A percentile compares a stretch with the other conserved stretches of the same genome.
These are phyloP conservation scores for Lentinus tigrinus DNA, from an alignment of 768 basidiomycete species.

Conservation along the genomic window DNA sequence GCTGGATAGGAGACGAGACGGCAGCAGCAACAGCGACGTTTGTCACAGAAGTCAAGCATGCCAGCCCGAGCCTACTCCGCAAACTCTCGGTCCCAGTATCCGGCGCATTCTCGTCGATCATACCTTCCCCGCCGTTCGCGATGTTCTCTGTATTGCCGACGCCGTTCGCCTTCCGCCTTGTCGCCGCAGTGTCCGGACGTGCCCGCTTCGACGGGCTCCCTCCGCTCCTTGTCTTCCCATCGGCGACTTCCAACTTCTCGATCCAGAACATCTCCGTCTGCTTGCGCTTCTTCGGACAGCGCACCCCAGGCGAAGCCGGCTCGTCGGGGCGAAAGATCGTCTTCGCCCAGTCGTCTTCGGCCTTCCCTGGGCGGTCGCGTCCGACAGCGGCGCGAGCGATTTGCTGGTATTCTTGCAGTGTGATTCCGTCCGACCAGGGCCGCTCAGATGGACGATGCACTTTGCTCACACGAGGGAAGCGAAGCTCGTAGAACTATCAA, in stretches of 20 bases:
- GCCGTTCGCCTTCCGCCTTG: not conserved
- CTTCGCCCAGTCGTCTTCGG: slow-evolving; percentile 46
- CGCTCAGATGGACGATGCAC: slow-evolving; percentile 61
- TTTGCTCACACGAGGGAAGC: slow-evolving; percentile 81
- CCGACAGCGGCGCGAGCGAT: slow-evolving; percentile 58
- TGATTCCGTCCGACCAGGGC: slow-evolving; percentile 56
- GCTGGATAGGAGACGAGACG: too few species aligned
- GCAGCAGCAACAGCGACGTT: not conserved
- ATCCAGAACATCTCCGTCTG: slow-evolving; percentile 41
- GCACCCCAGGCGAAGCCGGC: slow-evolving; percentile 37
- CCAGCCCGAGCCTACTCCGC: not conserved
- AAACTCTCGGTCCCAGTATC: not conserved
- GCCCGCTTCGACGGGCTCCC: slow-evolving; percentile 3
- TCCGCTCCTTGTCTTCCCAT: slow-evolving; percentile 17
- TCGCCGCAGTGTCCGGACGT: not conserved
- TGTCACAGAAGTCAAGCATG: not conserved
- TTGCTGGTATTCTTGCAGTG: slow-evolving; percentile 48
- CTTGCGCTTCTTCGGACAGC: slow-evolving; percentile 39
- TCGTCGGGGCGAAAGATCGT: slow-evolving; percentile 38
- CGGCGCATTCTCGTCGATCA: not conserved
- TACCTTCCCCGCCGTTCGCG: not conserved
- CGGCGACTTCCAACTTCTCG: slow-evolving; percentile 34
- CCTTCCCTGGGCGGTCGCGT: slow-evolving; percentile 48
- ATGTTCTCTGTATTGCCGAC: not conserved
- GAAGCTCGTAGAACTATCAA: slow-evolving; percentile 73